Conservation (phyloP, 75 land plant species). For the Cupressus sempervirens region DNA sequence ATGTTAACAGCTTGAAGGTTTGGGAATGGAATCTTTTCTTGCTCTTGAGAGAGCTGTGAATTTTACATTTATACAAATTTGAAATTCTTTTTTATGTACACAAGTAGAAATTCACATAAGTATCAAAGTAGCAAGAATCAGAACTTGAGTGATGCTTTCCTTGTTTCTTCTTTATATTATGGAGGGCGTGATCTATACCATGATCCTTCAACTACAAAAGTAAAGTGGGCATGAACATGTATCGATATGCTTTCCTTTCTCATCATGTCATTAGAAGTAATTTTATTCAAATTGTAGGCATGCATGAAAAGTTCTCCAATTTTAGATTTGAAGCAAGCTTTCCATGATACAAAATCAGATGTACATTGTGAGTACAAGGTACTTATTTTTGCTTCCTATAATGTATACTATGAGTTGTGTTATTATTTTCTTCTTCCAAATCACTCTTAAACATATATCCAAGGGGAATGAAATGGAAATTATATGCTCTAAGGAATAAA, state of each 20-base stretch:
- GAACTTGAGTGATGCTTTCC: no score
- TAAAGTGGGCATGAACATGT: constrained; percentile 98
- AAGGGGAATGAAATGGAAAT: neutral
- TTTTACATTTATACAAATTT: no score
- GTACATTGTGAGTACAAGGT: neutral
- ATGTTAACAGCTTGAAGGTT: no score
- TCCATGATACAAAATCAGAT: neutral
- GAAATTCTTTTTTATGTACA: no score
- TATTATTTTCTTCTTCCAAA: neutral
- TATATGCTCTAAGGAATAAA: neutral
- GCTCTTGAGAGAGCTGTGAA: no score
- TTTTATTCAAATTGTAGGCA: neutral
- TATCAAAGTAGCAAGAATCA: no score
- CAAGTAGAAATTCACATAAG: no score
- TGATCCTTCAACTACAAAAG: no score
- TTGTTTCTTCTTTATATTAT: no score
- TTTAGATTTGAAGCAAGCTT: neutral
- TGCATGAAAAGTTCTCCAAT: neutral
- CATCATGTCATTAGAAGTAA: neutral
- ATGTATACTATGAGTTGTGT: neutral
- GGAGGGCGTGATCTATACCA: no score
- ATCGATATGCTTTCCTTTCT: constrained; percentile 52
- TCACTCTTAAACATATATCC: neutral
- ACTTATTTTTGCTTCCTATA: neutral
- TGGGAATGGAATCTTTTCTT: no score